Evolutionary conservation across 352 stramenopile species (phyloP).

Genomic region (Phytopythium cucurbitacearum): DNA sequence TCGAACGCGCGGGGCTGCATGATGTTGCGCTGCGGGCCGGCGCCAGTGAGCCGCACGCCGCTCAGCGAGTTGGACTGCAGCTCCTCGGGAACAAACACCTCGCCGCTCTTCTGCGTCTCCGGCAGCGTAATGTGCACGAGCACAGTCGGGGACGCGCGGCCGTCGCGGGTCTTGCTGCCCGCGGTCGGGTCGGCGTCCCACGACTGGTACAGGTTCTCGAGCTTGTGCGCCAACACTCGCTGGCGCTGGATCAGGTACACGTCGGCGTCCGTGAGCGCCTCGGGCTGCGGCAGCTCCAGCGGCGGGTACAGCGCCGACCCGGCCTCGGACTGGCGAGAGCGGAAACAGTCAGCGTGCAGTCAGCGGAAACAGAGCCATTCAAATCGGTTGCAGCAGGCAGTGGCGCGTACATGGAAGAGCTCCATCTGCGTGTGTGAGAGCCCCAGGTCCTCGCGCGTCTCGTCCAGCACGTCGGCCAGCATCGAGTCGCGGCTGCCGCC

Average conservation of each 20-base stretch:
- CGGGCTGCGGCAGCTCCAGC: constrained; percentile 56
- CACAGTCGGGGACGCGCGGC: constrained; percentile 23
- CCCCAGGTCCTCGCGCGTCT: constrained; percentile 66
- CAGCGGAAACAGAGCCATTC: background rate
- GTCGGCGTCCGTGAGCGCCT: constrained; percentile 45
- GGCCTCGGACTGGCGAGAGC: constrained; percentile 30
- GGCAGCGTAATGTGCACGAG: constrained; percentile 68
- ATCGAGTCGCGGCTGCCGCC: constrained; percentile 63
- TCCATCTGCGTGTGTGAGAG: constrained; percentile 73
- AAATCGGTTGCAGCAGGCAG: background rate
- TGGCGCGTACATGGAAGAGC: constrained; percentile 42
- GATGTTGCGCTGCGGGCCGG: constrained; percentile 23
- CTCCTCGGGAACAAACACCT: constrained; percentile 64
- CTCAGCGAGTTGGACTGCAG: constrained; percentile 53
- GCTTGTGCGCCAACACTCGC: constrained; percentile 59
- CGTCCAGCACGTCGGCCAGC: constrained; percentile 64
- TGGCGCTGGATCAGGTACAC: constrained; percentile 70
- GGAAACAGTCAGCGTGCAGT: constrained; percentile 1
- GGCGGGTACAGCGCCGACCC: constrained; percentile 51
- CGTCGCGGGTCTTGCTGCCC: constrained; percentile 8
- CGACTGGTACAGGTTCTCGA: constrained; percentile 63
- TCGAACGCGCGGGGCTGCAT: constrained; percentile 70
- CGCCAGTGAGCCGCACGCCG: constrained; percentile 19
- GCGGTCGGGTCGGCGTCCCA: constrained; percentile 39
- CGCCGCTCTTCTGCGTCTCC: constrained; percentile 40